phyloP scores from a whole-genome alignment of 2,329 filamentous ascomycete genomes.

The Teratosphaeria viscida region DNA sequence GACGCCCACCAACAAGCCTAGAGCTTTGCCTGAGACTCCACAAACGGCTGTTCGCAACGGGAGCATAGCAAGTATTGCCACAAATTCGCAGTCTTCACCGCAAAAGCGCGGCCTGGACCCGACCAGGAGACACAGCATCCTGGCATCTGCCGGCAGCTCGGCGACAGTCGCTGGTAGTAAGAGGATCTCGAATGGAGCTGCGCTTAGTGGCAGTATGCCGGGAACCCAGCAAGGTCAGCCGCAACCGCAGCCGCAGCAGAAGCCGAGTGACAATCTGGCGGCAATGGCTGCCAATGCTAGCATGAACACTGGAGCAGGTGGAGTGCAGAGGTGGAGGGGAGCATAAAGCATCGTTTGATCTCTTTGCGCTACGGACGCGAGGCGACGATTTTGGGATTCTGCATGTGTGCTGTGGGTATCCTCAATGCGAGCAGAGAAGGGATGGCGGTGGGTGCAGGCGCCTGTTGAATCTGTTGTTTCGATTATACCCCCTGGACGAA shows the following conservation, averaged over 20 bases:
- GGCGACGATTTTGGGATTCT: too few species aligned
- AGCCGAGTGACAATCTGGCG: conserved; percentile 8
- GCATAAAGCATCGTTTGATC: not conserved
- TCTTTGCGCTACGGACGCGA: too few species aligned
- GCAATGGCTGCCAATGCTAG: conserved; percentile 17
- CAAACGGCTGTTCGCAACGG: conserved; percentile 37
- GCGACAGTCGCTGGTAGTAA: conserved; percentile 17
- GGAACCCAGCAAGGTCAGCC: not conserved
- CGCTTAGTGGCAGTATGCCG: conserved; percentile 5
- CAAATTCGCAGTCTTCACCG: conserved; percentile 12
- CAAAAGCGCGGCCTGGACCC: conserved; percentile 10
- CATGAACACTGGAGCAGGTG: conserved; percentile 7
- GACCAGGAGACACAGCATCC: conserved; percentile 15
- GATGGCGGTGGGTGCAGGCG: not conserved
- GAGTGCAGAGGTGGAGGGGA: not conserved
- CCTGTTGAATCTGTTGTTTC: not conserved
- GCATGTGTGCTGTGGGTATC: not conserved
- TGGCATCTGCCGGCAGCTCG: conserved; percentile 10
- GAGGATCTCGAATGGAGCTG: conserved; percentile 15
- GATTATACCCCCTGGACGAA: not conserved
- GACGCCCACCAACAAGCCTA: conserved; percentile 15
- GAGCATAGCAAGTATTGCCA: conserved; percentile 20
- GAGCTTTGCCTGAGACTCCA: conserved; percentile 25
- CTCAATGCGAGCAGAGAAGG: not conserved
- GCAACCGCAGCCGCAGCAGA: not conserved